Conservation (phyloP, 768 basidiomycete genomes). For the Tylopilus felleus region DNA sequence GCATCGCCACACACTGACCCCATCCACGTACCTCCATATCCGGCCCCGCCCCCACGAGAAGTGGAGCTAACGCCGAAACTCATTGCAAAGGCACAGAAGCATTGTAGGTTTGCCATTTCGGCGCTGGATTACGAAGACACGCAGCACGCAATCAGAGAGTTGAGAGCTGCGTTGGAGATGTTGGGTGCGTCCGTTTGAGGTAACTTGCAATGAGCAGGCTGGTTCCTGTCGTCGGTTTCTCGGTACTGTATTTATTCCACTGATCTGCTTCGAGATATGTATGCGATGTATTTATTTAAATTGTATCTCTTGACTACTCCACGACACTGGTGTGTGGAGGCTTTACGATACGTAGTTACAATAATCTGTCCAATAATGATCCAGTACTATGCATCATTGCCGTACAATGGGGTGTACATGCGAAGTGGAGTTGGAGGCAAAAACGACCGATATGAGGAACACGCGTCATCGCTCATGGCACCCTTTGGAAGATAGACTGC, state of each 20-base stretch:
- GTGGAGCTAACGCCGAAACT: slow-evolving; percentile 58
- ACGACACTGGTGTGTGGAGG: not conserved
- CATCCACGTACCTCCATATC: slow-evolving; percentile 17
- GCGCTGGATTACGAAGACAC: slow-evolving; percentile 95
- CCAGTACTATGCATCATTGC: not conserved
- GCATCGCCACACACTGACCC: not conserved
- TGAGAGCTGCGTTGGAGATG: slow-evolving; percentile 68
- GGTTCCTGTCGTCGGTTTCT: slow-evolving; percentile 2
- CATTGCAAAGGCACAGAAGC: slow-evolving; percentile 81
- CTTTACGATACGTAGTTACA: slow-evolving; percentile 2
- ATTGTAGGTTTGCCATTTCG: slow-evolving; percentile 89
- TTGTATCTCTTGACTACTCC: not conserved
- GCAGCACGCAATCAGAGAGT: slow-evolving; percentile 80
- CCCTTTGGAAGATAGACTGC: slow-evolving; percentile 9
- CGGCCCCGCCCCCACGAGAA: slow-evolving; percentile 19
- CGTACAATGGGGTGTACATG: not conserved
- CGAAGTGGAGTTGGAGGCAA: not conserved
- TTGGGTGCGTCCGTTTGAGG: slow-evolving; percentile 48
- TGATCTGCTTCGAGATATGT: not conserved
- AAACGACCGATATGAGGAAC: not conserved
- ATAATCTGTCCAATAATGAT: not conserved
- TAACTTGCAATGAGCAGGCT: not conserved
- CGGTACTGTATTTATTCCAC: slow-evolving; percentile 5
- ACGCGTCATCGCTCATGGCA: not conserved
- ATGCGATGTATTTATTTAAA: not conserved